These are phyloP conservation scores for Penicillium psychrofluorescens DNA, from an alignment of 495 filamentous ascomycete genomes.

Conservation along the genomic window DNA sequence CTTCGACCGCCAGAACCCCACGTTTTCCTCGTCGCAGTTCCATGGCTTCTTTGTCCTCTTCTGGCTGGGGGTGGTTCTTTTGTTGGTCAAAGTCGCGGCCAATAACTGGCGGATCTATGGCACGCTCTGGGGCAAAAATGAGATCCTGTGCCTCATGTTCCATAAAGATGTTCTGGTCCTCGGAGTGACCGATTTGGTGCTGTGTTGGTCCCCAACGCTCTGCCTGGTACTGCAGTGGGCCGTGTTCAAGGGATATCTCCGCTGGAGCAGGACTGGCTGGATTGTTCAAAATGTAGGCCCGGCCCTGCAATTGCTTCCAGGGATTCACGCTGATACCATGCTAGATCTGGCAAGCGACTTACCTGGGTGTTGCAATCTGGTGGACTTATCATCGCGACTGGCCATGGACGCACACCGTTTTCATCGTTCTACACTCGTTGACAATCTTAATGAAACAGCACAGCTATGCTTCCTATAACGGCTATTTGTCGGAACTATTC, in stretches of 20 bases:
- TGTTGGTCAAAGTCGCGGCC: constrained; percentile 54
- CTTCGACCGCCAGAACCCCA: constrained; percentile 61
- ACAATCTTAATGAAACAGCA: constrained; percentile 77
- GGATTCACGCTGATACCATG: too few species aligned
- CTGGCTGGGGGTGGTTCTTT: constrained; percentile 58
- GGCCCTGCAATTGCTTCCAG: too few species aligned
- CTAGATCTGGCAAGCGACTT: constrained; percentile 55
- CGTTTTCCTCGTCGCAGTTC: constrained; percentile 50
- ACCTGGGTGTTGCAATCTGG: constrained; percentile 48
- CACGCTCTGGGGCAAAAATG: constrained; percentile 55
- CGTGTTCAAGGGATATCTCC: constrained; percentile 43
- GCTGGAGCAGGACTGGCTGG: constrained; percentile 62
- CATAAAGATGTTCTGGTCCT: constrained; percentile 57
- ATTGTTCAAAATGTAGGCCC: constrained; percentile 52
- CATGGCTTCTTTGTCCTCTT: constrained; percentile 74
- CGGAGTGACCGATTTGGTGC: constrained; percentile 56
- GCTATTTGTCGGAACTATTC: constrained; percentile 56
- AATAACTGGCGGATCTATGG: constrained; percentile 59
- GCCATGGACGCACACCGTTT: constrained; percentile 70
- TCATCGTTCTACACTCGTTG: constrained; percentile 63
- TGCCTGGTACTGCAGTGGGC: constrained; percentile 53
- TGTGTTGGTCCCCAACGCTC: constrained; percentile 52
- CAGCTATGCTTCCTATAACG: constrained; percentile 70
- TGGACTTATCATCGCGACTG: constrained; percentile 60
- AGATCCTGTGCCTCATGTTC: constrained; percentile 64